phyloP scores from a whole-genome alignment of 2,329 filamentous ascomycete genomes.

The Colletotrichum orchidophilum region DNA sequence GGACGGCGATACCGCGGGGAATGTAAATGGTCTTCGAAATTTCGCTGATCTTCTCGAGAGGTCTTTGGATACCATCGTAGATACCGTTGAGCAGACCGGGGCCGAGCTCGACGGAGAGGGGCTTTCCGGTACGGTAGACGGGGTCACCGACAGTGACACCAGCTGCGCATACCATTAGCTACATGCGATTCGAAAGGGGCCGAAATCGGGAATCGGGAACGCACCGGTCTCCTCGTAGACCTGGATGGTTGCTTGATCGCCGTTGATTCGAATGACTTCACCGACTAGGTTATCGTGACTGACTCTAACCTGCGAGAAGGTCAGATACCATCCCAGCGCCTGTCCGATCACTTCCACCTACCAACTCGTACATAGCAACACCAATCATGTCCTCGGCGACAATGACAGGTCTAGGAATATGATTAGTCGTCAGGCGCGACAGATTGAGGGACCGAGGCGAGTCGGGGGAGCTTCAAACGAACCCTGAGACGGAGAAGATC shows the following conservation, averaged over 20 bases:
- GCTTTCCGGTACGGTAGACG: slow-evolving; percentile 90
- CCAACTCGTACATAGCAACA: slow-evolving; percentile 99
- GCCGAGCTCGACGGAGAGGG: slow-evolving; percentile 95
- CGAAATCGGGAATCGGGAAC: slow-evolving; percentile 38
- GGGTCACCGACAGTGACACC: slow-evolving; percentile 97
- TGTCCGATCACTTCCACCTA: slow-evolving; percentile 52
- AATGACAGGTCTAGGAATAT: slow-evolving; percentile 78
- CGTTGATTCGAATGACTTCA: slow-evolving; percentile 97
- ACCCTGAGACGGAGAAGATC: slow-evolving; percentile 72
- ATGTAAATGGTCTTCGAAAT: slow-evolving; percentile 93
- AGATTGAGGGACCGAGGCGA: slow-evolving; percentile 13
- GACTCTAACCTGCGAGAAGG: slow-evolving; percentile 76
- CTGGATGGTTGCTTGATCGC: slow-evolving; percentile 95
- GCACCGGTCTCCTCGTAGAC: slow-evolving; percentile 98
- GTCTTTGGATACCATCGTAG: slow-evolving; percentile 98
- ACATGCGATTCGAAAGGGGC: not conserved
- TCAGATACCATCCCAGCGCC: slow-evolving; percentile 5
- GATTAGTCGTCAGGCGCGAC: slow-evolving; percentile 32
- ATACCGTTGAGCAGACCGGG: slow-evolving; percentile 98
- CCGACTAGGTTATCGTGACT: slow-evolving; percentile 92
- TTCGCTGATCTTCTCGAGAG: slow-evolving; percentile 84
- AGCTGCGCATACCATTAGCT: slow-evolving; percentile 60
- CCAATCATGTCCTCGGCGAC: slow-evolving; percentile 98
- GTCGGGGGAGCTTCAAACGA: slow-evolving; percentile 45
- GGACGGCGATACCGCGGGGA: slow-evolving; percentile 88